Evolutionary conservation across 169 alveolate genomes (phyloP).

Genomic region (Fabrea salina): DNA sequence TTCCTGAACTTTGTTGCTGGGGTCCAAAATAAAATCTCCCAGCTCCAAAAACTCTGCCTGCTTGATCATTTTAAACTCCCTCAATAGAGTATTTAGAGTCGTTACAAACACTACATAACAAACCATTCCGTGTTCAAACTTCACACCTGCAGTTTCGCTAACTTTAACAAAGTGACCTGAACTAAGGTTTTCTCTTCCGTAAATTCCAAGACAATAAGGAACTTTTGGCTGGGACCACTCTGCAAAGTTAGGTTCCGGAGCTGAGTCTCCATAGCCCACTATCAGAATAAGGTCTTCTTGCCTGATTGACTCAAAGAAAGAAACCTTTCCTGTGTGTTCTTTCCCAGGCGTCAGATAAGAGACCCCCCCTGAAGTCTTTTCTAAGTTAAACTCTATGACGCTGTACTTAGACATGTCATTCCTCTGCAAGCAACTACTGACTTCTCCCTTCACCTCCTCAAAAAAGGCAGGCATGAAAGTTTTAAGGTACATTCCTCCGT

Average conservation of each 20-base stretch:
- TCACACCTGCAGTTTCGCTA: neutral
- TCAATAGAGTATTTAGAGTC: neutral
- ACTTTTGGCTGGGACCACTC: neutral
- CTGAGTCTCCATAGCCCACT: neutral
- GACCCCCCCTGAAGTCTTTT: neutral
- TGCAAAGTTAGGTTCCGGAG: neutral
- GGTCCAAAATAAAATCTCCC: neutral
- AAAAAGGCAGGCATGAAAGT: conserved; percentile 12
- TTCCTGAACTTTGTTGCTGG: neutral
- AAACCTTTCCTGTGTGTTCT: neutral
- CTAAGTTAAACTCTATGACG: neutral
- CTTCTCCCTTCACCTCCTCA: conserved; percentile 22
- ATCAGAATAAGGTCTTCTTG: neutral
- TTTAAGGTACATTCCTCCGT: conserved; percentile 1
- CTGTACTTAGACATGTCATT: conserved; percentile 1
- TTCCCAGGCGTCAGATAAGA: neutral
- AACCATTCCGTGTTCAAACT: neutral
- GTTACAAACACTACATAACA: neutral
- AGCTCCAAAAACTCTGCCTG: conserved; percentile 18
- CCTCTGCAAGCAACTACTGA: neutral
- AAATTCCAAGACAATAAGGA: neutral
- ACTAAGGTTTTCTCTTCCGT: neutral
- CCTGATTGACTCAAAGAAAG: neutral
- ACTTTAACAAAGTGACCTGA: neutral
- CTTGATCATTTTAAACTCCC: conserved; percentile 25